A percentile compares a stretch with the other conserved stretches of the same genome.
Evolutionary conservation across 768 basidiomycete genomes (phyloP).

Genomic region (Pilatotrama ljubarskyi): DNA sequence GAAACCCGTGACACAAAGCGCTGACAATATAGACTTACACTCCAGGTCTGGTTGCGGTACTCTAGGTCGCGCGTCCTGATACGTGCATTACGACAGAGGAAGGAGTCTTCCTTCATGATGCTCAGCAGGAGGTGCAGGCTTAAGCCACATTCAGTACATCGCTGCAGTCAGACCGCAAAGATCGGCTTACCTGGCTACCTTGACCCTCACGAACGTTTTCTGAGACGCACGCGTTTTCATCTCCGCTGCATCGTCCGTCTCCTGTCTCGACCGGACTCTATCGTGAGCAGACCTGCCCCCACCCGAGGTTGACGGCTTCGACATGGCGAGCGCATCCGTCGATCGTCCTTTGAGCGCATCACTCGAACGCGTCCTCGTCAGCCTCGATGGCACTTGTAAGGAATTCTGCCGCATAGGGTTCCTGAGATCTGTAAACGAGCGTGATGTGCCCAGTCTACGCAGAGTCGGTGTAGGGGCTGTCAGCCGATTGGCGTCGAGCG

Average conservation of each 20-base stretch:
- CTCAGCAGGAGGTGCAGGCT: slow-evolving; percentile 76
- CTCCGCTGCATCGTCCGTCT: slow-evolving; percentile 63
- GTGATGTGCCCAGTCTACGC: slow-evolving; percentile 57
- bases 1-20: not conserved
- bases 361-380: slow-evolving; percentile 40
- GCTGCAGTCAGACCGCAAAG: slow-evolving; percentile 21
- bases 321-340: slow-evolving; percentile 36
- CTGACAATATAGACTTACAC: slow-evolving; percentile 50
- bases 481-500: slow-evolving; percentile 36
- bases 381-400: slow-evolving; percentile 21
- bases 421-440: slow-evolving; percentile 72
- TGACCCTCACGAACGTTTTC: slow-evolving; percentile 82
- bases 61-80: slow-evolving; percentile 80
- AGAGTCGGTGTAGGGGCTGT: slow-evolving; percentile 38
- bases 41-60: slow-evolving; percentile 81
- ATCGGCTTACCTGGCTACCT: slow-evolving; percentile 59
- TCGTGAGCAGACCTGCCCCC: slow-evolving; percentile 5
- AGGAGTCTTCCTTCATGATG: slow-evolving; percentile 80
- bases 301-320: slow-evolving; percentile 10
- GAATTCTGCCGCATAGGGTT: slow-evolving; percentile 38
- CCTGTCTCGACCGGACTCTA: slow-evolving; percentile 7
- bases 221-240: slow-evolving; percentile 80
- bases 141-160: slow-evolving; percentile 4
- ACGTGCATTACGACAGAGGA: slow-evolving; percentile 76
- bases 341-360: slow-evolving; percentile 21